phyloP scores from a whole-genome alignment of 768 basidiomycete genomes.

The Pleurotus giganteus region DNA sequence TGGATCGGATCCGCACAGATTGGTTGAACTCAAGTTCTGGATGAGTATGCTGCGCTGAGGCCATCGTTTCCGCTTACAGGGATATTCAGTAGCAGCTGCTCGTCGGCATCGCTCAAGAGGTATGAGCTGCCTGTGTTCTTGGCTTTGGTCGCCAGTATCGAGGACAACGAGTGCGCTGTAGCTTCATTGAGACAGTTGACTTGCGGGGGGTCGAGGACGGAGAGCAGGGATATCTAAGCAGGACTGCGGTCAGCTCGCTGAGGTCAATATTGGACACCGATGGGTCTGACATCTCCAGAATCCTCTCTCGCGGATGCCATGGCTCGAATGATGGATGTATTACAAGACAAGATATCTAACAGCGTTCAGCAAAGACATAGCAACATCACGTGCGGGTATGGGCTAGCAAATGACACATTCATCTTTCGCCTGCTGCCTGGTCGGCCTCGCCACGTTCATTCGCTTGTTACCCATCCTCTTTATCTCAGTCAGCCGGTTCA shows the following conservation, averaged over 20 bases:
- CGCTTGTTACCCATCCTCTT: constrained; percentile 85
- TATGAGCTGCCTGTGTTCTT: constrained; percentile 44
- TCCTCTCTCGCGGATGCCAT: constrained; percentile 9
- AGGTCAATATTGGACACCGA: neutral
- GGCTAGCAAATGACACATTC: constrained; percentile 82
- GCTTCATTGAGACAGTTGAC: constrained; percentile 72
- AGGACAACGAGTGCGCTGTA: constrained; percentile 44
- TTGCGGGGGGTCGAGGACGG: constrained; percentile 57
- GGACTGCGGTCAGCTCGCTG: neutral
- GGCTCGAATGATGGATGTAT: too few relatives aligned
- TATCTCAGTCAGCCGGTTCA: constrained; percentile 94
- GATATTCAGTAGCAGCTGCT: constrained; percentile 67
- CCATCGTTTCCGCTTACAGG: constrained; percentile 41
- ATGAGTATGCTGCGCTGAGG: neutral
- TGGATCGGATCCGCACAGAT: constrained; percentile 58
- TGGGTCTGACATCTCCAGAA: constrained; percentile 16
- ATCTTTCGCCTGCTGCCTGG: constrained; percentile 89
- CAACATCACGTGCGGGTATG: constrained; percentile 5
- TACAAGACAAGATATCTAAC: too few relatives aligned
- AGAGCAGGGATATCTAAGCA: constrained; percentile 49
- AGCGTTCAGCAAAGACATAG: too few relatives aligned
- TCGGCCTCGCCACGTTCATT: constrained; percentile 77
- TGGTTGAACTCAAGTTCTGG: constrained; percentile 59
- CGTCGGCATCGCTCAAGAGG: constrained; percentile 70
- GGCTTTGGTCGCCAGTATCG: constrained; percentile 42